Evolutionary conservation across 2,329 filamentous ascomycete genomes (phyloP), one percentile per base, ranked within the genome.

Genomic region (Fusarium haematococcum): DNA sequence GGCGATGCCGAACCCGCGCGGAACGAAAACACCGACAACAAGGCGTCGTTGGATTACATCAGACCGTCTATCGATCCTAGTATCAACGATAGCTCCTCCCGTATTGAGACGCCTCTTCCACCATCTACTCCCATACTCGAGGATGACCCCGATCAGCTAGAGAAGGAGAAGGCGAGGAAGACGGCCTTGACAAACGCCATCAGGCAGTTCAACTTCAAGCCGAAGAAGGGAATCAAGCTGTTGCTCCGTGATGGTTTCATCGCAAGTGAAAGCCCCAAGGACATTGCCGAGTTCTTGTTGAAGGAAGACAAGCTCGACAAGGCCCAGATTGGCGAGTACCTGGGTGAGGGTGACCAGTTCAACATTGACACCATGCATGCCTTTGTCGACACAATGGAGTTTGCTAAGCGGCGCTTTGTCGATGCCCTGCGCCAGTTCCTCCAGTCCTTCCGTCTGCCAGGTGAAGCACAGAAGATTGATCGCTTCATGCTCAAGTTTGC

Each of bases 401-500:
- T 99, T 77, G 89, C 91, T 11, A 95, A 95, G 82, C 94, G 92
- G 65, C 92, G 95, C 3, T 99, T 99, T 78, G 96, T 98, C 8
- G 96, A 98, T 82, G 93, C 97, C 16, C 85, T 99, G 30, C 91
- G 97, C 41, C 92, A 95, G 68, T 99, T 99, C 79, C 86, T 99
- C 14, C 97, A 99, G 82, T 94, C 95, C 32, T 99, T 99, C 86
- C 93, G 97, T 72, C 86, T 99, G 16, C 97, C 97, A 0, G 97
- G 97, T 70, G 97, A 99, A 83, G 95, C 95, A 0, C 97, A 99
- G 81, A 99, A 99, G 86, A 99, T 99, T 76, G 97, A 99, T 90
- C 94, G 97, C 57, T 97, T 98, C 84, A 98, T 99, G 97, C 86
- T 99, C 75, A 99, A 99, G 82, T 99, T 98, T 84, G 97, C 97